These are phyloP conservation scores for Populus hybrid DNA, from an alignment of 441 rosid genomes.

Conservation along the genomic window DNA sequence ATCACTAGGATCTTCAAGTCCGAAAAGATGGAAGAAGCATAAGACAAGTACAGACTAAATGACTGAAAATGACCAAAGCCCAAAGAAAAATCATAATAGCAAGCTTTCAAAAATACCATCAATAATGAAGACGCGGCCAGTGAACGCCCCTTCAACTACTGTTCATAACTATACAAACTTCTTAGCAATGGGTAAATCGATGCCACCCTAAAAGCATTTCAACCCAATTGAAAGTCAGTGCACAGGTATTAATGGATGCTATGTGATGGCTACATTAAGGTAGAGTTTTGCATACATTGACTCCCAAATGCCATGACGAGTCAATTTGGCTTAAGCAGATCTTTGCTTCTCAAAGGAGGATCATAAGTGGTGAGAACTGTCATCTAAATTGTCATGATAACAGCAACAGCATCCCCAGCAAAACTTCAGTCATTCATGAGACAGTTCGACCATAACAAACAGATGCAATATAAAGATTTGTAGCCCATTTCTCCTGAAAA, in stretches of 20 bases:
- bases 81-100: conserved; percentile 25
- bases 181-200: conserved; percentile 24
- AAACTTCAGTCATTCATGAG: conserved; percentile 28
- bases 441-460: conserved; percentile 36
- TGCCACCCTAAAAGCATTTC: conserved; percentile 27
- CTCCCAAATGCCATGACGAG: conserved; percentile 28
- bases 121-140: conserved; percentile 16
- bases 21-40: conserved; percentile 6
- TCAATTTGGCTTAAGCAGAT: conserved; percentile 35
- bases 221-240: conserved; percentile 44
- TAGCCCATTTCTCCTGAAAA: conserved; percentile 32
- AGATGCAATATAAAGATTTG: conserved; percentile 36
- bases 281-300: conserved; percentile 45
- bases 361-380: neutral
- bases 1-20: conserved; percentile 27
- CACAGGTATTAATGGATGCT: conserved; percentile 39
- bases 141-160: conserved; percentile 46
- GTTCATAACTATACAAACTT: conserved; percentile 40
- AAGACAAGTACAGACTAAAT: conserved; percentile 27
- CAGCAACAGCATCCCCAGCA: conserved; percentile 25
- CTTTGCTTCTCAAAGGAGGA: conserved; percentile 28
- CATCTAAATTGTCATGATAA: conserved; percentile 18
- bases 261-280: conserved; percentile 34
- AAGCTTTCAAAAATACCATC: conserved; percentile 29
- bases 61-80: conserved; percentile 28